Evolutionary conservation across 768 basidiomycete species (phyloP).

Genomic region (Lanmaoa rubissima): DNA sequence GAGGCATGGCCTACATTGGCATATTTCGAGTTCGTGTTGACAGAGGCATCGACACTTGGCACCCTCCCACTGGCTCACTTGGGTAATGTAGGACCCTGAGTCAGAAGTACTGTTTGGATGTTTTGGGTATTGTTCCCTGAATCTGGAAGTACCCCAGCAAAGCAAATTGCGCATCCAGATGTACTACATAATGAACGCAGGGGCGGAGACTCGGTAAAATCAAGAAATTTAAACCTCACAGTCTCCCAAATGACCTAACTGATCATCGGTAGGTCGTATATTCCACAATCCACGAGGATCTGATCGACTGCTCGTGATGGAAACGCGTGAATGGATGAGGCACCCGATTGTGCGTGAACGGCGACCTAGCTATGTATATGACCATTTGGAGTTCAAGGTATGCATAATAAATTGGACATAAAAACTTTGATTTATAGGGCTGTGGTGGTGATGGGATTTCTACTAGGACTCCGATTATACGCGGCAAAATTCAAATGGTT

Average conservation of each 20-base stretch:
- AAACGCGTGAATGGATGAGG: not conserved
- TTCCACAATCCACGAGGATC: not conserved
- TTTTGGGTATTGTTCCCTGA: not conserved
- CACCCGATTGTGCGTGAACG: not conserved
- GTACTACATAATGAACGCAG: no score
- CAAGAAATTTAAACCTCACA: not conserved
- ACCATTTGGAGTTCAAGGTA: not conserved
- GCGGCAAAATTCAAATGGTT: not conserved
- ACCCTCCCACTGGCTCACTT: not conserved
- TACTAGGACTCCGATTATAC: not conserved
- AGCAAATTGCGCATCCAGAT: not conserved
- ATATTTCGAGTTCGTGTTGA: constrained; percentile 14
- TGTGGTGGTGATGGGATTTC: not conserved
- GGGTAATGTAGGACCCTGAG: not conserved
- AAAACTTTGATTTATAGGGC: not conserved
- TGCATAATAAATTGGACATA: not conserved
- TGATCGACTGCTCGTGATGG: not conserved
- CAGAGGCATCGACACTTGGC: constrained; percentile 1
- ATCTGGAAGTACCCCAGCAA: not conserved
- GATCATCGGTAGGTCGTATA: not conserved
- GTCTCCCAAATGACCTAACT: not conserved
- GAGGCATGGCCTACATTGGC: constrained; percentile 13
- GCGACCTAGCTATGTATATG: not conserved
- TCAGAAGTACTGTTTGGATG: not conserved
- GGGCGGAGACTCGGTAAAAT: not conserved